Evolutionary conservation across 2,329 filamentous ascomycete genomes (phyloP).

Genomic region (Botrytis aclada): DNA sequence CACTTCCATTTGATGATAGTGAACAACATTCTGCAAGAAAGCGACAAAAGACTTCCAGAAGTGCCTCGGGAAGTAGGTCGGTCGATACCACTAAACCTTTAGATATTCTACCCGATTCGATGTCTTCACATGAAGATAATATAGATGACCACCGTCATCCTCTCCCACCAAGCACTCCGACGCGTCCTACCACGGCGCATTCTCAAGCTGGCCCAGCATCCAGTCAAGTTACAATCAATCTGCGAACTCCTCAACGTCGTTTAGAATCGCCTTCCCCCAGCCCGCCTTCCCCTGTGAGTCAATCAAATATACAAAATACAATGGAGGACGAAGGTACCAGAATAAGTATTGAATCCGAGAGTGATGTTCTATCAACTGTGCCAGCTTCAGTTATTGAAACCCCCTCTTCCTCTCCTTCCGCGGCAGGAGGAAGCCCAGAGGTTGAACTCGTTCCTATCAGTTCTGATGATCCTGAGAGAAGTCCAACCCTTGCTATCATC

Average conservation of each 20-base stretch:
- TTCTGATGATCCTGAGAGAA: slow-evolving; percentile 33
- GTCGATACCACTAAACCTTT: slow-evolving; percentile 40
- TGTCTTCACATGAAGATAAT: slow-evolving; percentile 22
- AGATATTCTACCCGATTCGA: slow-evolving; percentile 25
- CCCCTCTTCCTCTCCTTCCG: slow-evolving; percentile 36
- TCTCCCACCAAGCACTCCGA: slow-evolving; percentile 34
- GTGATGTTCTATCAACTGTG: slow-evolving; percentile 34
- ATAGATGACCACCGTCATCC: slow-evolving; percentile 39
- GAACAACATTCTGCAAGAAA: slow-evolving; percentile 50
- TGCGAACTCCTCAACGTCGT: slow-evolving; percentile 48
- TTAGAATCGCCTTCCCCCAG: slow-evolving; percentile 44
- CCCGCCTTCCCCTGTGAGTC: slow-evolving; percentile 43
- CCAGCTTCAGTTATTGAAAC: slow-evolving; percentile 31
- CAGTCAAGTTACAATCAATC: slow-evolving; percentile 59
- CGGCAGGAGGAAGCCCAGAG: slow-evolving; percentile 32
- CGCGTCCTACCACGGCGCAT: slow-evolving; percentile 36
- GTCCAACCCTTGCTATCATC: slow-evolving; percentile 35
- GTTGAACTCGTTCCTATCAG: slow-evolving; percentile 34
- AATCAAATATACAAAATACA: slow-evolving; percentile 32
- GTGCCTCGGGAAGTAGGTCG: slow-evolving; percentile 53
- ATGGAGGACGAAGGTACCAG: slow-evolving; percentile 27
- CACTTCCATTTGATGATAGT: slow-evolving; percentile 62
- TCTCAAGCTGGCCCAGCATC: slow-evolving; percentile 46
- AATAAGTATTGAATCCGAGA: slow-evolving; percentile 36
- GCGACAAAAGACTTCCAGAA: slow-evolving; percentile 58